Evolutionary conservation across 2,329 filamentous ascomycete genomes (phyloP).

Genomic region (Aschersonia sp.): DNA sequence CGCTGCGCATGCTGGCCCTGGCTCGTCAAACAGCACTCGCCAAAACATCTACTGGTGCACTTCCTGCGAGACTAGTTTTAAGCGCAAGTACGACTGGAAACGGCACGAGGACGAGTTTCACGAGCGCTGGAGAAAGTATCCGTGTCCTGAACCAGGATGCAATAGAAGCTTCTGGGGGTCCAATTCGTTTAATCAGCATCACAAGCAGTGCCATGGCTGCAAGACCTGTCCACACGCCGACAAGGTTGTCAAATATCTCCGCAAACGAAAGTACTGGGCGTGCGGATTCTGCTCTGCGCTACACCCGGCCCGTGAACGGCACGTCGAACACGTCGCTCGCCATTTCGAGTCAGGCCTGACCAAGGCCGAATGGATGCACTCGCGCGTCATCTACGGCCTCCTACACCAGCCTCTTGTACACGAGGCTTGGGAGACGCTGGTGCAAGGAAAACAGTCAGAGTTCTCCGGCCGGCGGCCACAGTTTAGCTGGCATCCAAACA

Average conservation of each 20-base stretch:
- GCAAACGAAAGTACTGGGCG: constrained; percentile 52
- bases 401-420: constrained; percentile 51
- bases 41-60: constrained; percentile 42
- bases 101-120: constrained; percentile 57
- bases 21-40: constrained; percentile 15
- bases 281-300: constrained; percentile 54
- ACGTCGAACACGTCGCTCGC: constrained; percentile 53
- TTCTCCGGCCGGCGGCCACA: constrained; percentile 40
- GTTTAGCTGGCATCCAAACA: constrained; percentile 45
- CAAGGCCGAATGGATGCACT: constrained; percentile 54
- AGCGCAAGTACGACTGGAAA: constrained; percentile 57
- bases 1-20: constrained; percentile 15
- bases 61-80: constrained; percentile 49
- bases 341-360: constrained; percentile 51
- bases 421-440: constrained; percentile 45
- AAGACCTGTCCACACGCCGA: constrained; percentile 52
- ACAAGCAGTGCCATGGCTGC: constrained; percentile 50
- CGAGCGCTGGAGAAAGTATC: constrained; percentile 53
- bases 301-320: constrained; percentile 48
- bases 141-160: constrained; percentile 47
- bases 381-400: constrained; percentile 51
- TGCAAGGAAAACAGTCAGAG: constrained; percentile 38
- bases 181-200: constrained; percentile 55
- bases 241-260: constrained; percentile 46
- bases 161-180: constrained; percentile 55